Conservation (phyloP, 179 eudicot genomes). For the Silene vulgaris region DNA sequence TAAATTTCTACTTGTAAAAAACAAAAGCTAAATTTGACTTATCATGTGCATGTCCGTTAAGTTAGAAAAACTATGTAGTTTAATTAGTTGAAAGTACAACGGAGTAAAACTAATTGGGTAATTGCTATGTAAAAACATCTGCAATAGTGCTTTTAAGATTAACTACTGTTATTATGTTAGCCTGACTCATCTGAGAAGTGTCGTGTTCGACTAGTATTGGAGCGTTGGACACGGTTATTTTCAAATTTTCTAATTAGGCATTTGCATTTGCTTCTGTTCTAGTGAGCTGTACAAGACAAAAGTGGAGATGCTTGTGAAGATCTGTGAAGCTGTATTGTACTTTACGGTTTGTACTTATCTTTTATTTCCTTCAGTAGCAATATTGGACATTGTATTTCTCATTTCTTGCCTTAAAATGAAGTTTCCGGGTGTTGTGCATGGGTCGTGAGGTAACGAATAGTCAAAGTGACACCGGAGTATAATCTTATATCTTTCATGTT, state of each 20-base stretch:
- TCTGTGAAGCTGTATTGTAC: slow-evolving; percentile 21
- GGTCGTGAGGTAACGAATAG: background rate
- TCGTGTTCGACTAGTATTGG: too few relatives aligned
- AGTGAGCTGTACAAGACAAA: slow-evolving; percentile 25
- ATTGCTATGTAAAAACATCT: background rate
- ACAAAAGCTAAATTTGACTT: background rate
- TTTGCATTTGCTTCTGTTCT: slow-evolving; percentile 11
- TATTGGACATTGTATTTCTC: background rate
- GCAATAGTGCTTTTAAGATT: background rate
- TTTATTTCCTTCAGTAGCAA: background rate
- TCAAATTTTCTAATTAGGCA: slow-evolving; percentile 8
- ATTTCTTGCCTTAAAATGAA: background rate
- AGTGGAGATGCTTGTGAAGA: slow-evolving; percentile 23
- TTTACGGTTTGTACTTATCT: slow-evolving; percentile 20
- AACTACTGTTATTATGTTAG: too few relatives aligned
- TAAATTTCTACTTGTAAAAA: background rate
- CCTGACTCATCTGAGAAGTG: too few relatives aligned
- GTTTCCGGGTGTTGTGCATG: background rate
- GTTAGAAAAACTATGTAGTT: background rate
- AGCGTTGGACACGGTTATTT: background rate
- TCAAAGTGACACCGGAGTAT: too few relatives aligned
- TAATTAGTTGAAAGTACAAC: background rate
- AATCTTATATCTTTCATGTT: background rate
- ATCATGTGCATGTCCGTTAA: background rate
- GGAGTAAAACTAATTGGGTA: background rate